phyloP scores from a whole-genome alignment of 1,284 basidiomycete genomes.

The Pseudozyma hubeiensis region DNA sequence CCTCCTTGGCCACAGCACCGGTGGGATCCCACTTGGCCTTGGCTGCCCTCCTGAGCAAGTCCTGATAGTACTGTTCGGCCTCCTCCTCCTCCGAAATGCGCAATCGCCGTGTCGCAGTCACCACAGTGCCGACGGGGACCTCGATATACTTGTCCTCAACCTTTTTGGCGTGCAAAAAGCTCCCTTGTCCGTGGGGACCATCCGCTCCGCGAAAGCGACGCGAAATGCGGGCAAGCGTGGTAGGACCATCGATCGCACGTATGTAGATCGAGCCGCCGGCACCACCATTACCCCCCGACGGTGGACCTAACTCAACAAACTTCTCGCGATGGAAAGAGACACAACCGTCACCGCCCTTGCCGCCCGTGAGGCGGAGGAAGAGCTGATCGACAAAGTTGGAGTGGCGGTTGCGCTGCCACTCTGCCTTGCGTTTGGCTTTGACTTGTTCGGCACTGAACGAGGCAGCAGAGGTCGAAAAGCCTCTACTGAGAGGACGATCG shows the following conservation, averaged over 20 bases:
- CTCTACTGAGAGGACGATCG: conserved; percentile 7
- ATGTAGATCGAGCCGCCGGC: conserved; percentile 63
- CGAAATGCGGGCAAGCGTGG: conserved; percentile 59
- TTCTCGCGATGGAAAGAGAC: conserved; percentile 67
- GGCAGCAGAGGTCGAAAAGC: conserved; percentile 21
- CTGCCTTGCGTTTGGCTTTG: conserved; percentile 53
- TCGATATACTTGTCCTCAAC: conserved; percentile 57
- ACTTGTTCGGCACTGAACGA: conserved; percentile 6
- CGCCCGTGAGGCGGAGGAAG: conserved; percentile 51
- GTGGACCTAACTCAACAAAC: conserved; percentile 65
- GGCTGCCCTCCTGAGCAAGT: conserved; percentile 39
- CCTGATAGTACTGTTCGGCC: conserved; percentile 52
- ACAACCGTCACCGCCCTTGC: conserved; percentile 67
- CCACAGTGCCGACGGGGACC: conserved; percentile 67
- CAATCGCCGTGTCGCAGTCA: conserved; percentile 45
- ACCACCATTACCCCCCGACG: conserved; percentile 66
- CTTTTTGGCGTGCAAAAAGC: conserved; percentile 57
- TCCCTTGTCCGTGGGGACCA: conserved; percentile 64
- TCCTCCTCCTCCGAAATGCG: conserved; percentile 47
- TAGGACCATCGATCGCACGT: conserved; percentile 51
- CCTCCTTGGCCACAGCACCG: conserved; percentile 40
- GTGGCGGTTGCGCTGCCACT: conserved; percentile 55
- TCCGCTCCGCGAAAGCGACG: conserved; percentile 52
- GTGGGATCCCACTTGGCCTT: conserved; percentile 48
- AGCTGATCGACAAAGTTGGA: conserved; percentile 64